These are phyloP conservation scores for Fusarium neocosmosporiellum DNA, from an alignment of 2,329 filamentous ascomycete genomes.

Conservation along the genomic window DNA sequence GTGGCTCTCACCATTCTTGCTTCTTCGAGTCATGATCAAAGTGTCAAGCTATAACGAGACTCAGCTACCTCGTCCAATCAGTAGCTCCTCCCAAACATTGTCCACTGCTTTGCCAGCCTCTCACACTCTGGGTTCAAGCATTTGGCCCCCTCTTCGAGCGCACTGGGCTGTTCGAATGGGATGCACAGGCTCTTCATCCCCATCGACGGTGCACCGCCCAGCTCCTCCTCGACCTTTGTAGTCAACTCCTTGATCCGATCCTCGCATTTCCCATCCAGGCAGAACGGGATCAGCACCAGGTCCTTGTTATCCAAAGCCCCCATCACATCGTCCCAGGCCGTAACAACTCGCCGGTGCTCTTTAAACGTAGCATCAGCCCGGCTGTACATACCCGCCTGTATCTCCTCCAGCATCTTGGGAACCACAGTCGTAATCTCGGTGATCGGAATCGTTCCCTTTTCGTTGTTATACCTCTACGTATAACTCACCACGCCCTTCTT, in stretches of 20 bases:
- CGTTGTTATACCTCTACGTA: constrained; percentile 86
- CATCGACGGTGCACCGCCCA: constrained; percentile 64
- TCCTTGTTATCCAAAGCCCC: constrained; percentile 93
- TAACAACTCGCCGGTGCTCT: constrained; percentile 78
- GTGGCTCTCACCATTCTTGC: neutral
- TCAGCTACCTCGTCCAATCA: constrained; percentile 39
- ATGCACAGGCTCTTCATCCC: constrained; percentile 79
- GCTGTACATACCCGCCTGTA: constrained; percentile 83
- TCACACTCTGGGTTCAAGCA: constrained; percentile 91
- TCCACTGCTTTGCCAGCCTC: constrained; percentile 83
- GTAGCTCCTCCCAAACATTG: constrained; percentile 87
- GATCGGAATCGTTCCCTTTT: constrained; percentile 84
- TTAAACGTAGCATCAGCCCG: constrained; percentile 83
- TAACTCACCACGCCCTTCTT: constrained; percentile 86
- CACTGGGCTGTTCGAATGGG: constrained; percentile 83
- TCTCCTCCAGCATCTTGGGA: constrained; percentile 86
- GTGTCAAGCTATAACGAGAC: neutral
- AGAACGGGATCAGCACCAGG: constrained; percentile 91
- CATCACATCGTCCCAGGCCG: constrained; percentile 90
- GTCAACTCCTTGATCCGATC: constrained; percentile 95
- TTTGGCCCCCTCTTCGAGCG: constrained; percentile 76
- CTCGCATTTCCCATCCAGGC: constrained; percentile 83
- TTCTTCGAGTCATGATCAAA: neutral
- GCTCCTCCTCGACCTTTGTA: constrained; percentile 75
- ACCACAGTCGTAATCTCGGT: constrained; percentile 78